Evolutionary conservation across 2,329 filamentous ascomycete genomes (phyloP).

Genomic region (Talaromyces sp.): DNA sequence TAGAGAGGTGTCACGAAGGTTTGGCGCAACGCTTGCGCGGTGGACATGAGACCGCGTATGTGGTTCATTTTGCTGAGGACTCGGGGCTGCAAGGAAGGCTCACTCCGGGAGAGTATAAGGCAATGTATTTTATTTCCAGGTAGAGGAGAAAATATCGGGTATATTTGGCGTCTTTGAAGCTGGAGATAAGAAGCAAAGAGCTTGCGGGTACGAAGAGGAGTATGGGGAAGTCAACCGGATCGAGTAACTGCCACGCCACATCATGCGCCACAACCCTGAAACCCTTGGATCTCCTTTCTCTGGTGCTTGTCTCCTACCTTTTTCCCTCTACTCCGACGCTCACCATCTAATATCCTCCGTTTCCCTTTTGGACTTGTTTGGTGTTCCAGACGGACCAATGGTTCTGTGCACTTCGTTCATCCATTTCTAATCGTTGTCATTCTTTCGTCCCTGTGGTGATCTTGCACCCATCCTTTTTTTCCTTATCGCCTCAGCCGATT

Average conservation of each 20-base stretch:
- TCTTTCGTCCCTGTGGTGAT: constrained; percentile 25
- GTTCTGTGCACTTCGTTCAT: constrained; percentile 15
- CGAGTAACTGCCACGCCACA: constrained; percentile 23
- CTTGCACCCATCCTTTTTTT: constrained; percentile 23
- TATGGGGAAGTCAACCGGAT: constrained; percentile 18
- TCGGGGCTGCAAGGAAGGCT: not conserved
- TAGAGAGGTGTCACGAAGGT: constrained; percentile 30
- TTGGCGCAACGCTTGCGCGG: constrained; percentile 35
- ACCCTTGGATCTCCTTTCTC: constrained; percentile 26
- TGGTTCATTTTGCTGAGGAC: constrained; percentile 33
- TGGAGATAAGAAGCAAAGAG: not conserved
- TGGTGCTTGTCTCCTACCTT: constrained; percentile 11
- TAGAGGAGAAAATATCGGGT: not conserved
- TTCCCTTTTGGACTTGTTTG: constrained; percentile 26
- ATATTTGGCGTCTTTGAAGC: not conserved
- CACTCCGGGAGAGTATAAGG: not conserved
- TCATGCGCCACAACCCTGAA: constrained; percentile 27
- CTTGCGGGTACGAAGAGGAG: not conserved
- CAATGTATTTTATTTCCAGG: not conserved
- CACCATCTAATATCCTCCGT: constrained; percentile 8
- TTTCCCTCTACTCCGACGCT: constrained; percentile 9
- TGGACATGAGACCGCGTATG: constrained; percentile 35
- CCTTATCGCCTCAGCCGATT: constrained; percentile 21
- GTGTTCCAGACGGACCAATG: constrained; percentile 34
- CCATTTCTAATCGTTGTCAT: constrained; percentile 24